Evolutionary conservation across 768 basidiomycete genomes (phyloP).

Genomic region (Lyophyllum decastes): DNA sequence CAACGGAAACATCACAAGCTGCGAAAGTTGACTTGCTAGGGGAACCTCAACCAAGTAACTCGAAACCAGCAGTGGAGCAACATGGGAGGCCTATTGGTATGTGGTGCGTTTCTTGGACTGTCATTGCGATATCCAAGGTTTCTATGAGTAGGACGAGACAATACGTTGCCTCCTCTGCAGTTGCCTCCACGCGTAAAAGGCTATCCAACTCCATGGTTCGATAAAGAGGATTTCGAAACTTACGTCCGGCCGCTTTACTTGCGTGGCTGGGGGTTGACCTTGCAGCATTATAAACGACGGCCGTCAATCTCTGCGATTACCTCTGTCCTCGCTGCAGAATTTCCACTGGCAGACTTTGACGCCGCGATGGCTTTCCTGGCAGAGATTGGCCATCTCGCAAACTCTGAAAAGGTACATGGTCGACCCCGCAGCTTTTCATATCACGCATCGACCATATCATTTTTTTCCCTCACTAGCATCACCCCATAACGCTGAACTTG

Average conservation of each 20-base stretch:
- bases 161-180: conserved; percentile 9
- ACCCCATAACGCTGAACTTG: conserved; percentile 23
- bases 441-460: neutral
- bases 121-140: no score
- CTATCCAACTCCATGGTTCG: conserved; percentile 37
- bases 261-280: conserved; percentile 27
- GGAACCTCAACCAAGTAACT: neutral
- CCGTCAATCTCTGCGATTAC: neutral
- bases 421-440: neutral
- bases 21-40: neutral
- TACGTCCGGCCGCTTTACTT: conserved; percentile 37
- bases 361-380: conserved; percentile 20
- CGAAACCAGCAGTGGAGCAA: neutral
- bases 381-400: conserved; percentile 13
- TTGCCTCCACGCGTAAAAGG: conserved; percentile 16
- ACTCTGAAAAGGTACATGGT: conserved; percentile 31
- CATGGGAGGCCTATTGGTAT: neutral
- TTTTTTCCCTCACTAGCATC: conserved; percentile 18
- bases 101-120: neutral
- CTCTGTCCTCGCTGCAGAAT: conserved; percentile 15
- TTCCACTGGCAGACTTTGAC: conserved; percentile 19
- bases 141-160: neutral
- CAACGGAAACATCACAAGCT: neutral
- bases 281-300: neutral
- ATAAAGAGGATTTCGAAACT: conserved; percentile 27